Evolutionary conservation across 192 early-diverging fungal species (phyloP), one percentile per base, ranked within the genome.

Genomic region (Coemansia nantahalensis): DNA sequence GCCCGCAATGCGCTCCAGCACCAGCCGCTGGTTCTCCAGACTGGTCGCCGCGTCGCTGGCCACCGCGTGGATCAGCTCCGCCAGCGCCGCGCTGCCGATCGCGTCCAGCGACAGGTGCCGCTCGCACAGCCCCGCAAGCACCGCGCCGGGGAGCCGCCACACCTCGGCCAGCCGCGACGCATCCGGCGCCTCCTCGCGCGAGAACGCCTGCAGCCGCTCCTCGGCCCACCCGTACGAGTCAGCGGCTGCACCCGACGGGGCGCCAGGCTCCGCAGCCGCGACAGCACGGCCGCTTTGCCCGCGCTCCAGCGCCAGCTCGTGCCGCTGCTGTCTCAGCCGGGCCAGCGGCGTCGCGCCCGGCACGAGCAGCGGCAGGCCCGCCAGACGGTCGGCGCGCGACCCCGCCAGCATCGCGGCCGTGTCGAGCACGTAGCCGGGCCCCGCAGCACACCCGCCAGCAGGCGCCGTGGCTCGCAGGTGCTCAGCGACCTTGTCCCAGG

Each of bases 91-190:
- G 8, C 45, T 58, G 23, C 31, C 55, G 28, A 21, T 45, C 10
- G 39, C 35, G 41, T 65, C 45, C 36, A 64, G 23, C 19, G 33
- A 17, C 19, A 70, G 44, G 39, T 53, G 19, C 10, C 39, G 37
- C 19, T 39, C 38, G 21, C 68, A 71, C 1, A 71, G 59, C 26
- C 22, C 26, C 0, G 39, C 33, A 6, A 72, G 41, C 13, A 14
- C n/a, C 7, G 56, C 17, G 48, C 41, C 52, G 4, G 69, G 62
- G 13, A 72, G 41, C 48, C 39, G 62, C 69, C 69, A 72, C 1
- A 65, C 38, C 18, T 36, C 24, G 2, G 54, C 17, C 1, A 39
- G 37, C 11, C 26, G 17, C 7, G 54, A 18, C 39, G 56, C 47
- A 30, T 62, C 66, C 4, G 54, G 51, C 3, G 51, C 39, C 16